These are phyloP conservation scores for Xylariaceae sp. DNA, from an alignment of 2,329 filamentous ascomycete genomes.

Conservation along the genomic window DNA sequence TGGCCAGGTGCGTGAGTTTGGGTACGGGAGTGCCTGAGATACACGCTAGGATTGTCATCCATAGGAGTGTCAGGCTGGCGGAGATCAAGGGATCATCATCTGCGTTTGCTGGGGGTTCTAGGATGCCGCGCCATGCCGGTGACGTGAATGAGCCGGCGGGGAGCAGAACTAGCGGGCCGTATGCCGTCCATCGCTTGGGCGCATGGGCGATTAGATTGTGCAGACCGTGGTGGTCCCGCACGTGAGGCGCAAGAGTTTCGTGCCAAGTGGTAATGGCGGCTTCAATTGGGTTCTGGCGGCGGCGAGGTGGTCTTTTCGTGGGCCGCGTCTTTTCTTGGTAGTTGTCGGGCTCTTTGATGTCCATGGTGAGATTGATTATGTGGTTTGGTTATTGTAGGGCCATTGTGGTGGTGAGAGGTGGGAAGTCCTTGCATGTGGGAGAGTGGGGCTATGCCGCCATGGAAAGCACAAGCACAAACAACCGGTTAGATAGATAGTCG, in stretches of 20 bases:
- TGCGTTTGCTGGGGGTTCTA: conserved; percentile 20
- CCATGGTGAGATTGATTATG: conserved; percentile 6
- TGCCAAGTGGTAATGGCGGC: conserved; percentile 13
- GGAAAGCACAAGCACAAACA: no score
- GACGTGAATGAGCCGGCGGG: conserved; percentile 52
- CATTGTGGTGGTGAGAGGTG: not conserved
- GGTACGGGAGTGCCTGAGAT: conserved; percentile 38
- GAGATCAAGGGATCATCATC: conserved; percentile 20
- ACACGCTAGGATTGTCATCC: conserved; percentile 42
- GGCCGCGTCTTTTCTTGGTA: not conserved
- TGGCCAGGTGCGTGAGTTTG: conserved; percentile 50
- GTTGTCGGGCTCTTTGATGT: not conserved
- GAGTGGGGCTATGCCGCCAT: no score
- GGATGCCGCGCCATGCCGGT: conserved; percentile 35
- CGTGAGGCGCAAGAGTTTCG: conserved; percentile 4
- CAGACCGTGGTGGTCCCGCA: conserved; percentile 18
- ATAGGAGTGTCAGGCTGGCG: conserved; percentile 35
- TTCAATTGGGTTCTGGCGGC: conserved; percentile 18
- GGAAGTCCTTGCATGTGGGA: no score
- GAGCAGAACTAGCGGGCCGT: conserved; percentile 56
- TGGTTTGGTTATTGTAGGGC: not conserved
- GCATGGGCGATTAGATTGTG: conserved; percentile 35
- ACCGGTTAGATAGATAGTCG: no score
- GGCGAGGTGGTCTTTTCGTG: conserved; percentile 7
- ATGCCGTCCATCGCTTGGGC: conserved; percentile 55